Evolutionary conservation across 2,329 filamentous ascomycete species (phyloP), one percentile per base, ranked within the genome.

Genomic region (Microcera coccophila): DNA sequence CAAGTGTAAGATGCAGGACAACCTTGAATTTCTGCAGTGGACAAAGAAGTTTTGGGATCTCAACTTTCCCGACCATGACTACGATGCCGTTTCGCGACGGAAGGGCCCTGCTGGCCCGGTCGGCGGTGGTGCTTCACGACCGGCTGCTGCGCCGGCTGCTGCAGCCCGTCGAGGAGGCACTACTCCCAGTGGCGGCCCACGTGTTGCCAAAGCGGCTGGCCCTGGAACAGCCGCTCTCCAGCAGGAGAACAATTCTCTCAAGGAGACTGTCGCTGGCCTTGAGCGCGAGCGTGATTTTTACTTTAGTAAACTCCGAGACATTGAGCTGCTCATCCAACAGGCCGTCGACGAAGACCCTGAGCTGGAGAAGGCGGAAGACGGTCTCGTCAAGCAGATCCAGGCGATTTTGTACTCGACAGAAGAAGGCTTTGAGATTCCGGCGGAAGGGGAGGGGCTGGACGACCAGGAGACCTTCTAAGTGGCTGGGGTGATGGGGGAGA

Each of bases 1-100:
- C 60, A 98, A 97, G 70, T 98, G 93, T 78, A 96, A 95, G 76
- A 98, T 98, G 91, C 93, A 98, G 78, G 93, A 98, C 70, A 98
- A 98, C 74, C 86, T 98, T 59, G 93, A 97, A 65, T 98, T 98
- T 67, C 76, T 98, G 48, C 93, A 98, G 72, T 98, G 90, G 86
- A 84, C 84, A 46, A 98, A 98, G 79, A 78, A 79, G 57, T 96
- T 90, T 74, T 98, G 93, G 93, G 93, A 98, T 62, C 88, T 96
- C 65, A 90, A 96, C 76, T 98, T 88, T 70, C 93, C 93, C 7
- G 93, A 93, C 46, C 90, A 93, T 60, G 93, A 97, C 53, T 98
- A 98, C 73, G 93, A 98, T 64, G 89, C 93, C 10, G 78, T 95
- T 19, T 75, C 77, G 42, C 82, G 93, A 62, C 81, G 93, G 66